A percentile compares a stretch with the other conserved stretches of the same genome.
Evolutionary conservation across 768 basidiomycete genomes (phyloP).

Genomic region (Pisolithus marmoratus): DNA sequence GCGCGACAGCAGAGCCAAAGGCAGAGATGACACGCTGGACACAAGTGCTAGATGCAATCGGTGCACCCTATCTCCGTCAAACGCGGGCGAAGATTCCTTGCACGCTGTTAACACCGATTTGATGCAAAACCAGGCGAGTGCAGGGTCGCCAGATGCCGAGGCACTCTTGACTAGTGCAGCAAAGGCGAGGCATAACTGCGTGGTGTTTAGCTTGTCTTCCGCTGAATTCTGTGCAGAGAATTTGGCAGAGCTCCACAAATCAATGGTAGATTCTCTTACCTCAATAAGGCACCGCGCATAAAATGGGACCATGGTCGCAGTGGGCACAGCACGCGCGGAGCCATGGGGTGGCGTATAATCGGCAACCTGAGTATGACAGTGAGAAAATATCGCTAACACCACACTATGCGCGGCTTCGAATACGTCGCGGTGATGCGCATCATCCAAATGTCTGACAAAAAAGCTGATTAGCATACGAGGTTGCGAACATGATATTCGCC

Average conservation of each 20-base stretch:
- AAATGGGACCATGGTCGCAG: conserved; percentile 61
- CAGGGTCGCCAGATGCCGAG: conserved; percentile 32
- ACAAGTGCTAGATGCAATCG: conserved; percentile 62
- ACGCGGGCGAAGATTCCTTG: conserved; percentile 12
- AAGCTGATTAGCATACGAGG: neutral
- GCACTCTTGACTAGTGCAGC: conserved; percentile 65
- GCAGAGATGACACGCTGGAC: conserved; percentile 59
- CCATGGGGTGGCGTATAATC: conserved; percentile 1
- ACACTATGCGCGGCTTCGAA: conserved; percentile 87
- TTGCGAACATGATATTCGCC: conserved; percentile 1
- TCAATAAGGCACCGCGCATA: conserved; percentile 69
- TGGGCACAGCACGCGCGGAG: conserved; percentile 30
- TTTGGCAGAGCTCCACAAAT: neutral
- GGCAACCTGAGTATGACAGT: conserved; percentile 34
- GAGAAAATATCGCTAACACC: conserved; percentile 66
- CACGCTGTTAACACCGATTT: conserved; percentile 49
- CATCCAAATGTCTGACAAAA: conserved; percentile 49
- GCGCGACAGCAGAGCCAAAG: conserved; percentile 48
- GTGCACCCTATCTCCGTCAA: conserved; percentile 32
- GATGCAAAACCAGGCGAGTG: conserved; percentile 68
- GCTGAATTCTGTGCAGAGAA: conserved; percentile 51
- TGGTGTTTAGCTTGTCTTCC: conserved; percentile 52
- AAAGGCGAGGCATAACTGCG: conserved; percentile 71
- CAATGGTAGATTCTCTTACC: conserved; percentile 32
- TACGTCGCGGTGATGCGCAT: conserved; percentile 59